A percentile compares a stretch with the other conserved stretches of the same genome.
Conservation (phyloP, 169 alveolate species). For the Plasmodium adleri region DNA sequence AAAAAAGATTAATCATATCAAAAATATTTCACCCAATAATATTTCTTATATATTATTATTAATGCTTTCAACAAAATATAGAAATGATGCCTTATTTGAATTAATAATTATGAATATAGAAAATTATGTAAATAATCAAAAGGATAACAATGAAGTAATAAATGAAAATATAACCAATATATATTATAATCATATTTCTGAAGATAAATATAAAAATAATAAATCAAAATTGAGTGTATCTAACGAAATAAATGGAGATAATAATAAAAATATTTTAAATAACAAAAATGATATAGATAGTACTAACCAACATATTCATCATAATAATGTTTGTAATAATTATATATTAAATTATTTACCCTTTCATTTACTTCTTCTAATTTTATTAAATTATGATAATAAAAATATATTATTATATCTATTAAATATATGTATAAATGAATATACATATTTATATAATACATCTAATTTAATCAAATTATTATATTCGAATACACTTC, state of each 20-base stretch:
- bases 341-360: constrained; percentile 48
- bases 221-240: neutral
- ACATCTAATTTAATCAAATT: constrained; percentile 29
- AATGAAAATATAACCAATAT: neutral
- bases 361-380: constrained; percentile 38
- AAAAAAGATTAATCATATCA: constrained; percentile 49
- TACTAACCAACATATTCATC: neutral
- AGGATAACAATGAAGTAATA: neutral
- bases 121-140: constrained; percentile 29
- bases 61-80: constrained; percentile 25
- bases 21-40: constrained; percentile 36
- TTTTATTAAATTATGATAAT: constrained; percentile 33
- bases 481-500: constrained; percentile 32
- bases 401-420: constrained; percentile 19
- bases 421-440: constrained; percentile 18
- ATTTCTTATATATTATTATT: constrained; percentile 38
- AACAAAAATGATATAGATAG: neutral
- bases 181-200: neutral
- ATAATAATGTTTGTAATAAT: constrained; percentile 6
- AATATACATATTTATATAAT: constrained; percentile 32
- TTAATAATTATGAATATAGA: constrained; percentile 47
- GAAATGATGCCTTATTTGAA: constrained; percentile 38
- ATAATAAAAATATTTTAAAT: neutral
- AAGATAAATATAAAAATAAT: neutral
- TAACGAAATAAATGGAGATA: neutral